phyloP scores from a whole-genome alignment of 1,139 yeast species.

The Candida neerlandica region DNA sequence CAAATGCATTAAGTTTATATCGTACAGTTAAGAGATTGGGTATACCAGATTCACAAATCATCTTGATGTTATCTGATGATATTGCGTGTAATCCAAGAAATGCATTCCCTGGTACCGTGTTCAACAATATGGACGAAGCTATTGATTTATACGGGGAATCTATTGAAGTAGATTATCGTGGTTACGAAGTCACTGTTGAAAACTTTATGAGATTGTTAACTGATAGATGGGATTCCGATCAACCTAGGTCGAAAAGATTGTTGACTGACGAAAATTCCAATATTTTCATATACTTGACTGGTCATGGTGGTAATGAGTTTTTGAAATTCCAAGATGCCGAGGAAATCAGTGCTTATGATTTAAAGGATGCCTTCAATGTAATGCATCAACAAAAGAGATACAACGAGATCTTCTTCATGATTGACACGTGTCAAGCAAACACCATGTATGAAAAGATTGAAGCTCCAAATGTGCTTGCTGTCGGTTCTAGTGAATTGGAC shows the following conservation, averaged over 20 bases:
- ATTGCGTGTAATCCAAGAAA: slow-evolving; percentile 96
- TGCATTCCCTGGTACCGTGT: slow-evolving; percentile 94
- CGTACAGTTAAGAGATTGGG: slow-evolving; percentile 95
- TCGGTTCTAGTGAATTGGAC: slow-evolving; percentile 88
- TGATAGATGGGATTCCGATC: slow-evolving; percentile 93
- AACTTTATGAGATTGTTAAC: slow-evolving; percentile 87
- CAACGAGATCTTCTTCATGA: slow-evolving; percentile 94
- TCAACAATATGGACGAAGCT: slow-evolving; percentile 92
- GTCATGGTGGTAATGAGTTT: slow-evolving; percentile 98
- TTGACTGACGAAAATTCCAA: slow-evolving; percentile 93
- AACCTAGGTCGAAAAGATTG: slow-evolving; percentile 87
- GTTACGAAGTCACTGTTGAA: slow-evolving; percentile 97
- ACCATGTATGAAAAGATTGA: slow-evolving; percentile 94
- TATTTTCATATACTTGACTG: slow-evolving; percentile 92
- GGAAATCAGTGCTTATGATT: slow-evolving; percentile 91
- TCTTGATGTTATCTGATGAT: slow-evolving; percentile 93
- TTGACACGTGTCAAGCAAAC: slow-evolving; percentile 98
- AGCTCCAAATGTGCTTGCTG: slow-evolving; percentile 90
- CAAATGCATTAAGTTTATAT: slow-evolving; percentile 90
- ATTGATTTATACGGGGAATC: slow-evolving; percentile 92
- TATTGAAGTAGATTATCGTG: slow-evolving; percentile 95
- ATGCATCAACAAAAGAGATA: slow-evolving; percentile 95
- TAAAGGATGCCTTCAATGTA: slow-evolving; percentile 96
- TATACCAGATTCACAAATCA: slow-evolving; percentile 96
- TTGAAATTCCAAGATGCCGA: slow-evolving; percentile 98